Evolutionary conservation across 2,329 filamentous ascomycete species (phyloP).

Genomic region (Clonostachys solani): DNA sequence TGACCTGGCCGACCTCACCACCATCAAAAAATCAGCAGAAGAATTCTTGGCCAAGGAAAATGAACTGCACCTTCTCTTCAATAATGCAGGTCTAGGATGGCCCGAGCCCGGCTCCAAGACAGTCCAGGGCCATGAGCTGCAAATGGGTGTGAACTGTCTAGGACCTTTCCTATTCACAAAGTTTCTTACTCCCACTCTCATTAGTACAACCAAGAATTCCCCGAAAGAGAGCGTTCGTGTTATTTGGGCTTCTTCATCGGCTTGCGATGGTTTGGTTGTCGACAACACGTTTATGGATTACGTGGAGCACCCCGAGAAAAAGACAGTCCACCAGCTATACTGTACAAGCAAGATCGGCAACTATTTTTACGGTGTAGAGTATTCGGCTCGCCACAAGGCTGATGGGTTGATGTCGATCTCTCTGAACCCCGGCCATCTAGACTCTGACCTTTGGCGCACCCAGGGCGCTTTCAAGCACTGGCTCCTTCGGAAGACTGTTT

Average conservation of each 20-base stretch:
- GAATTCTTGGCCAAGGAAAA: slow-evolving; percentile 13
- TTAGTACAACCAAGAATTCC: slow-evolving; percentile 16
- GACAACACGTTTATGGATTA: slow-evolving; percentile 10
- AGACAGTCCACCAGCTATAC: slow-evolving; percentile 11
- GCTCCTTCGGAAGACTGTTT: slow-evolving; percentile 7
- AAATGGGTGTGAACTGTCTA: slow-evolving; percentile 31
- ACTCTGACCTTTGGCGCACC: slow-evolving; percentile 20
- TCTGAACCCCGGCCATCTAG: slow-evolving; percentile 26
- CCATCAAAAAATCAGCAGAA: slow-evolving; percentile 17
- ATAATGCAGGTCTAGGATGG: slow-evolving; percentile 36
- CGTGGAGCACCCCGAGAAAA: slow-evolving; percentile 10
- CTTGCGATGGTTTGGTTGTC: slow-evolving; percentile 8
- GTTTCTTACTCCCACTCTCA: slow-evolving; percentile 23
- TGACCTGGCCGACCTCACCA: slow-evolving; percentile 28
- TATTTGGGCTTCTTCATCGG: slow-evolving; percentile 17
- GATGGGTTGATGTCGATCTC: slow-evolving; percentile 15
- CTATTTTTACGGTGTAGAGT: slow-evolving; percentile 13
- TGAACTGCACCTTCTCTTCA: slow-evolving; percentile 27
- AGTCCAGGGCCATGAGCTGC: slow-evolving; percentile 29
- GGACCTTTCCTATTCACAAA: slow-evolving; percentile 31
- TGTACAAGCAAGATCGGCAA: slow-evolving; percentile 16
- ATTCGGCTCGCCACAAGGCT: slow-evolving; percentile 20
- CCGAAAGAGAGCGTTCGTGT: slow-evolving; percentile 18
- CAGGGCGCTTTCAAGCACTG: slow-evolving; percentile 6
- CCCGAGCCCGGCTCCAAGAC: slow-evolving; percentile 27